Conservation (phyloP, 306 rosid species). For the Psophocarpus tetragonolobus region DNA sequence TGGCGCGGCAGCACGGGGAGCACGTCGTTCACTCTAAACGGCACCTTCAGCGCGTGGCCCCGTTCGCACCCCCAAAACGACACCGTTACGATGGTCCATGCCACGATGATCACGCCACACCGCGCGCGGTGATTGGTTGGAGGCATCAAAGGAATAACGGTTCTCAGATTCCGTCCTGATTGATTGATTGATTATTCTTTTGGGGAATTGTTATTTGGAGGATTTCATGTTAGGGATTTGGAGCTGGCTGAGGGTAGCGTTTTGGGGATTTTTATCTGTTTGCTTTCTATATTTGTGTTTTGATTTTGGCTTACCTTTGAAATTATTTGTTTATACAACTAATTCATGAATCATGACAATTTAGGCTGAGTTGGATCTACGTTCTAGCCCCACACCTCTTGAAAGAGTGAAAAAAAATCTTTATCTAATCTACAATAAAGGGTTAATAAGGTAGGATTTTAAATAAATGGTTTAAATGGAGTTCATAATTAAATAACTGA, state of each 20-base stretch:
- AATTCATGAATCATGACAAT: no score
- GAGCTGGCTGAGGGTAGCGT: not conserved
- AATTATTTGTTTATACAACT: no score
- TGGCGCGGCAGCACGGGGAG: constrained; percentile 75
- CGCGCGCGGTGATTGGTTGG: not conserved
- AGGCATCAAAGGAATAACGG: not conserved
- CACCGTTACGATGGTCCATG: constrained; percentile 40
- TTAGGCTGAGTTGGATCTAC: no score
- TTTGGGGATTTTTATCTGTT: not conserved
- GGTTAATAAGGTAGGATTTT: no score
- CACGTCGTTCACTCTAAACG: constrained; percentile 69
- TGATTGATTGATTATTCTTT: not conserved
- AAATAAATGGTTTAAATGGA: no score
- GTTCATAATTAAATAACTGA: no score
- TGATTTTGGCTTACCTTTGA: no score
- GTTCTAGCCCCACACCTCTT: no score
- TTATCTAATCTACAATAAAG: no score
- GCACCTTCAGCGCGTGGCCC: constrained; percentile 54
- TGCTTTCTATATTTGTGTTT: no score
- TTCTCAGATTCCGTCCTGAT: not conserved
- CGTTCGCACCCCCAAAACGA: not conserved
- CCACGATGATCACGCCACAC: not conserved
- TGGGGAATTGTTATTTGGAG: not conserved
- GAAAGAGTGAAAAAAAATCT: no score
- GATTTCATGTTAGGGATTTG: constrained; percentile 1